Percentiles rank a stretch among this genome's conserved stretches.
Conservation (phyloP, 1,139 yeast genomes). For the Hansenula lynferdii region DNA sequence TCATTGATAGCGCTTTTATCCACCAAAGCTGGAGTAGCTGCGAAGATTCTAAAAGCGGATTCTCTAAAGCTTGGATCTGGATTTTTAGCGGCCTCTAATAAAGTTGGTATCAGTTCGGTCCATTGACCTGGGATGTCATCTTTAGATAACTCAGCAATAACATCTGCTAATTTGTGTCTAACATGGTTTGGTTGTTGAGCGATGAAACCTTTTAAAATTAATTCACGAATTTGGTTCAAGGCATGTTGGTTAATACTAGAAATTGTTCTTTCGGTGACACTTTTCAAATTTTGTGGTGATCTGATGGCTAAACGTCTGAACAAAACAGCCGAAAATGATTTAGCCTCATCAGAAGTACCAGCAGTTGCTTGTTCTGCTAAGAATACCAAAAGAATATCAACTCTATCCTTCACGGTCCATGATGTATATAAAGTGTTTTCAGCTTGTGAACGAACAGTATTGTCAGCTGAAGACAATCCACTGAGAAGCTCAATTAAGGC, state of each 20-base stretch:
- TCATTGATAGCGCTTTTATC: conserved; percentile 52
- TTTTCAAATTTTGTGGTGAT: conserved; percentile 55
- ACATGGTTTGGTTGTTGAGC: conserved; percentile 63
- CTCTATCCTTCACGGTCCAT: conserved; percentile 65
- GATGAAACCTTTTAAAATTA: conserved; percentile 69
- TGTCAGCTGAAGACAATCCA: conserved; percentile 76
- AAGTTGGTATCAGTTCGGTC: conserved; percentile 74
- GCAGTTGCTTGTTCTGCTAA: conserved; percentile 72
- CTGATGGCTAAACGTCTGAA: conserved; percentile 84
- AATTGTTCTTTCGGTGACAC: conserved; percentile 71
- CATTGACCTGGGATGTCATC: conserved; percentile 57
- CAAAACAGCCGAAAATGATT: conserved; percentile 78
- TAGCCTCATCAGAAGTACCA: conserved; percentile 49
- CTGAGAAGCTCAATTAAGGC: conserved; percentile 55
- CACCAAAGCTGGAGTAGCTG: conserved; percentile 78
- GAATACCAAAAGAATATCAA: conserved; percentile 68
- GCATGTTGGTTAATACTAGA: conserved; percentile 62
- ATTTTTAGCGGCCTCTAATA: conserved; percentile 63
- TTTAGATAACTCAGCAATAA: conserved; percentile 87
- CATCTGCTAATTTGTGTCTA: conserved; percentile 91
- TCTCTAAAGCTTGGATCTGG: conserved; percentile 75
- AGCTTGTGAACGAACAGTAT: conserved; percentile 67
- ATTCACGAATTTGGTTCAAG: conserved; percentile 55
- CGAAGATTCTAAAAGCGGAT: conserved; percentile 83
- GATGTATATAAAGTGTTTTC: conserved; percentile 68